phyloP scores from a whole-genome alignment of 805 yeast species.

The Nakazawaea peltata region DNA sequence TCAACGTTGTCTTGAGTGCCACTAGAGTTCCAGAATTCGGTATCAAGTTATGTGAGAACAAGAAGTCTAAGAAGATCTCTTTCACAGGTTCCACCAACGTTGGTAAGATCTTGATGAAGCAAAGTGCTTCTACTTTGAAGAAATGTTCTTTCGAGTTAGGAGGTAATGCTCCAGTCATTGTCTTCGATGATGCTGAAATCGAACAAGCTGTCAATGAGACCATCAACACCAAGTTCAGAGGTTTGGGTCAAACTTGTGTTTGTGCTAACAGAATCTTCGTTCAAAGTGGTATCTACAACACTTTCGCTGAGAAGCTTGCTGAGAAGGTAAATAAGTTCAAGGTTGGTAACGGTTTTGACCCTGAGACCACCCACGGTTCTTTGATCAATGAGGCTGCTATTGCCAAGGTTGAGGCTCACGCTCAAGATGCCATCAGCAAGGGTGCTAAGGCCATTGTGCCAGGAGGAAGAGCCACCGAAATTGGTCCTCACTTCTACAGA shows the following conservation, averaged over 20 bases:
- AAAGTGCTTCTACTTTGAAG: conserved; percentile 55
- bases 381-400: conserved; percentile 58
- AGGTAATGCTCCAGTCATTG: conserved; percentile 75
- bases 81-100: conserved; percentile 76
- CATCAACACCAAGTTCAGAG: conserved; percentile 61
- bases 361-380: conserved; percentile 68
- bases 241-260: conserved; percentile 77
- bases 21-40: conserved; percentile 39
- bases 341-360: conserved; percentile 57
- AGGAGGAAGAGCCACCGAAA: conserved; percentile 43
- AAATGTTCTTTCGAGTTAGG: conserved; percentile 71
- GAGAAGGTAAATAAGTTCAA: conserved; percentile 34
- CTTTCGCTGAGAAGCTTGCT: conserved; percentile 42
- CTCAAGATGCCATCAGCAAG: conserved; percentile 55
- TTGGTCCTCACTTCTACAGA: conserved; percentile 59
- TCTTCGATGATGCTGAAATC: conserved; percentile 66
- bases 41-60: conserved; percentile 45
- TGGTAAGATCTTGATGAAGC: conserved; percentile 60
- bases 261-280: conserved; percentile 69
- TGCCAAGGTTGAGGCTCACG: conserved; percentile 51
- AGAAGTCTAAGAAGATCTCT: conserved; percentile 52
- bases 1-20: conserved; percentile 54
- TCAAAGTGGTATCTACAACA: conserved; percentile 55
- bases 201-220: conserved; percentile 63
- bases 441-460: conserved; percentile 63